Conservation (phyloP, 192 early-diverging fungal species). For the Mortierella claussenii region DNA sequence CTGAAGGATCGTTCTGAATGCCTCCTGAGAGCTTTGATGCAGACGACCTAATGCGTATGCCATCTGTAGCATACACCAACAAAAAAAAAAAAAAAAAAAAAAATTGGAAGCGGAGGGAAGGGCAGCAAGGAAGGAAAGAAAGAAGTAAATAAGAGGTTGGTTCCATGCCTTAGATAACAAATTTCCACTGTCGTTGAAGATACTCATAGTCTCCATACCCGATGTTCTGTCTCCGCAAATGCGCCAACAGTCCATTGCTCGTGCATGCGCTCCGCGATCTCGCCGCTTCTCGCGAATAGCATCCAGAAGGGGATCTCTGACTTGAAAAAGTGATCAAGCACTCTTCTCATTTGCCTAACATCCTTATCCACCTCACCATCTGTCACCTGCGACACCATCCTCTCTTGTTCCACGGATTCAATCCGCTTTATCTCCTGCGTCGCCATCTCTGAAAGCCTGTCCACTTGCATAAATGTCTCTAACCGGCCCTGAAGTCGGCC, state of each 20-base stretch:
- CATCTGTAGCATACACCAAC: constrained; percentile 13
- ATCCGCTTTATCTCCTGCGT: constrained; percentile 45
- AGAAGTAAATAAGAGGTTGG: not conserved
- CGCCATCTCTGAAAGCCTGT: constrained; percentile 29
- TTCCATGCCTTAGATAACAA: too few species aligned
- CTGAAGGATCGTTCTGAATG: constrained; percentile 32
- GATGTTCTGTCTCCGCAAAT: constrained; percentile 48
- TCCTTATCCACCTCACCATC: constrained; percentile 45
- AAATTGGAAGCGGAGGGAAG: not conserved
- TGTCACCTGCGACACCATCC: constrained; percentile 36
- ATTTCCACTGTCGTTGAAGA: not conserved
- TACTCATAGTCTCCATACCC: constrained; percentile 19
- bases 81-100: not conserved
- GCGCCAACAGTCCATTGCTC: constrained; percentile 42
- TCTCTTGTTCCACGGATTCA: constrained; percentile 22
- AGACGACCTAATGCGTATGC: constrained; percentile 42
- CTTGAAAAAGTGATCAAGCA: constrained; percentile 46
- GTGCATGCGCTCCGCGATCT: constrained; percentile 48
- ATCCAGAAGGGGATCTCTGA: constrained; percentile 46
- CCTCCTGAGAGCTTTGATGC: constrained; percentile 46
- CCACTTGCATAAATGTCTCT: constrained; percentile 37
- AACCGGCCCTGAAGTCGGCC: constrained; percentile 23
- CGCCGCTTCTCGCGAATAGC: constrained; percentile 43
- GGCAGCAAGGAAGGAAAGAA: not conserved
- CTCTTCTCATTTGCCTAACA: constrained; percentile 25